Percentiles rank a stretch among this genome's conserved stretches.
Evolutionary conservation across 1,139 yeast species (phyloP).

Genomic region (Yarrowia galli): DNA sequence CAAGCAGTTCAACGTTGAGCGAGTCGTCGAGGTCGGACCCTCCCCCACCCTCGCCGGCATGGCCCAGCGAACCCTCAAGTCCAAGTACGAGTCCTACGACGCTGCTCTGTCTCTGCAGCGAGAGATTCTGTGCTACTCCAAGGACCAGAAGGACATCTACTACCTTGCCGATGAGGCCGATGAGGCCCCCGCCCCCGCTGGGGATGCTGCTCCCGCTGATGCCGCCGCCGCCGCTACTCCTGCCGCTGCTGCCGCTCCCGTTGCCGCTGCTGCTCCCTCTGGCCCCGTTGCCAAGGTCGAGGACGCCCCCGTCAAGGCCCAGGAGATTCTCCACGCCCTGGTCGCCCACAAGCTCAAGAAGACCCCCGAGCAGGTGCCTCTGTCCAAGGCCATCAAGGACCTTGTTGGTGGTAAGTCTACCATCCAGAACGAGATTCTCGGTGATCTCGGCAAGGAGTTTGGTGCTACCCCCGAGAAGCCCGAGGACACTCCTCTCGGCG

Average conservation of each 20-base stretch:
- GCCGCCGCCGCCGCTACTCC: constrained; percentile 58
- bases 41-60: constrained; percentile 98
- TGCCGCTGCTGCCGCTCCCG: constrained; percentile 66
- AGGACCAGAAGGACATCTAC: constrained; percentile 94
- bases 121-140: constrained; percentile 93
- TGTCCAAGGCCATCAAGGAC: constrained; percentile 93
- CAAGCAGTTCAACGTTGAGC: constrained; percentile 91
- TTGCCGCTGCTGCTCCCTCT: constrained; percentile 65
- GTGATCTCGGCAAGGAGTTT: constrained; percentile 97
- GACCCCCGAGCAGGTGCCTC: constrained; percentile 81
- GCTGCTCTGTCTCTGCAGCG: constrained; percentile 97
- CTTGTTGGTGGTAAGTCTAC: constrained; percentile 98
- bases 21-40: constrained; percentile 98
- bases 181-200: constrained; percentile 58
- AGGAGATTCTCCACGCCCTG: constrained; percentile 80
- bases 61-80: constrained; percentile 96
- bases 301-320: constrained; percentile 89
- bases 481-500: constrained; percentile 95
- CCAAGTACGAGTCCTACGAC: constrained; percentile 95
- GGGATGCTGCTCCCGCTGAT: constrained; percentile 53
- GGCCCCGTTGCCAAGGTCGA: constrained; percentile 84
- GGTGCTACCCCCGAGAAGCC: constrained; percentile 99
- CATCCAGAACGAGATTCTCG: constrained; percentile 95
- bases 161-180: constrained; percentile 88
- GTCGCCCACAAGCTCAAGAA: constrained; percentile 97